A percentile compares a stretch with the other conserved stretches of the same genome.
phyloP scores from a whole-genome alignment of 2,329 filamentous ascomycete species.

The Onygenales sp. region DNA sequence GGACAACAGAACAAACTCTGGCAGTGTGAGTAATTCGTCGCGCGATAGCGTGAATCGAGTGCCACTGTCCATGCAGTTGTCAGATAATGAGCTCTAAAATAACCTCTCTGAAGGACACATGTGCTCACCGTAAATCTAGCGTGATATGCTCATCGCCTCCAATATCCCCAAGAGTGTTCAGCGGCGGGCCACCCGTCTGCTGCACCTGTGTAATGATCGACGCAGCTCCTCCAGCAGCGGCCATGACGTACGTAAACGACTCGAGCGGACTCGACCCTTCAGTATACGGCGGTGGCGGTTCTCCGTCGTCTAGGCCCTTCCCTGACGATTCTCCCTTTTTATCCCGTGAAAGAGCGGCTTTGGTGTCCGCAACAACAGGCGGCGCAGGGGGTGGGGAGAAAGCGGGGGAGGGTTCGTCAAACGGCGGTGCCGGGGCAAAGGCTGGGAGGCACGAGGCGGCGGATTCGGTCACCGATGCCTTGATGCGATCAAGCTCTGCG shows the following conservation, averaged over 20 bases:
- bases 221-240: conserved; percentile 87
- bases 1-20: conserved; percentile 95
- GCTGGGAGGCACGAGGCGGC: conserved; percentile 39
- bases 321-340: conserved; percentile 65
- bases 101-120: not conserved
- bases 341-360: conserved; percentile 73
- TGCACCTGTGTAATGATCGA: conserved; percentile 99
- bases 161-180: conserved; percentile 66
- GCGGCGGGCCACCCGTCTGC: conserved; percentile 73
- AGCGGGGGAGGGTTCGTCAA: conserved; percentile 39
- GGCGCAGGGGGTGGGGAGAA: conserved; percentile 36
- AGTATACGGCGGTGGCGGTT: conserved; percentile 91
- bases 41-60: conserved; percentile 87
- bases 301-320: conserved; percentile 68
- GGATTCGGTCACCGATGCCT: conserved; percentile 38
- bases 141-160: conserved; percentile 83
- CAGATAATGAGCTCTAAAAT: conserved; percentile 12
- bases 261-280: conserved; percentile 88
- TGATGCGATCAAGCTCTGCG: conserved; percentile 26
- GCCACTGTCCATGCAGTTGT: conserved; percentile 5
- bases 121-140: conserved; percentile 75
- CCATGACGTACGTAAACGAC: conserved; percentile 95
- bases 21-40: conserved; percentile 88
- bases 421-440: conserved; percentile 43
- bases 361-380: conserved; percentile 61